A percentile compares a stretch with the other conserved stretches of the same genome.
Evolutionary conservation across 2,329 filamentous ascomycete genomes (phyloP).

Genomic region (Botryosphaeria dothidea): DNA sequence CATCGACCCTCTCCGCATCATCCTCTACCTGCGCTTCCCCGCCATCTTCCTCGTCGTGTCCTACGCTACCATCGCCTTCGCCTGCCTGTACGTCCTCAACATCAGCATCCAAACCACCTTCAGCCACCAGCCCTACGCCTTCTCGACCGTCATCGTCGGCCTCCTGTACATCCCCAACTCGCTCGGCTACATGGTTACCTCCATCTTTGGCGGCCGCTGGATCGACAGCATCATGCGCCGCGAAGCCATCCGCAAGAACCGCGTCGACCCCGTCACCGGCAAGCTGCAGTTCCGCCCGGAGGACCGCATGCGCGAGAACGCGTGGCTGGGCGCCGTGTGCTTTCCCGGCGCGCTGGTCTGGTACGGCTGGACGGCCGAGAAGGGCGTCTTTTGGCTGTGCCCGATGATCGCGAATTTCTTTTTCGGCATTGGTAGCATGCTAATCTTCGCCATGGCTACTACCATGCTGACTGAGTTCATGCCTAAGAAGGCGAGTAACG

Average conservation of each 20-base stretch:
- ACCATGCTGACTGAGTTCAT: constrained; percentile 46
- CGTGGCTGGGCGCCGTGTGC: constrained; percentile 38
- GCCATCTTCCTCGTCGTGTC: constrained; percentile 41
- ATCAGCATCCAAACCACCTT: constrained; percentile 41
- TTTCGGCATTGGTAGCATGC: constrained; percentile 42
- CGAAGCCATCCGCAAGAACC: constrained; percentile 38
- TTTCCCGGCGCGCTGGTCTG: constrained; percentile 39
- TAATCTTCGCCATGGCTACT: constrained; percentile 38
- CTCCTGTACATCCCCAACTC: constrained; percentile 41
- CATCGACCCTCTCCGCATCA: constrained; percentile 40
- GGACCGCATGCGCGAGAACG: constrained; percentile 44
- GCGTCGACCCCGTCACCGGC: constrained; percentile 35
- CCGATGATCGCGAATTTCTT: constrained; percentile 44
- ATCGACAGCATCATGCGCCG: constrained; percentile 43
- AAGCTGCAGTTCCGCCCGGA: constrained; percentile 37
- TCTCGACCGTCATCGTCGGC: constrained; percentile 38
- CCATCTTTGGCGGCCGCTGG: constrained; percentile 41
- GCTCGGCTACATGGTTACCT: constrained; percentile 37
- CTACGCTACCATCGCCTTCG: constrained; percentile 43
- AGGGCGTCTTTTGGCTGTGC: constrained; percentile 34
- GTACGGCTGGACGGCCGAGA: constrained; percentile 39
- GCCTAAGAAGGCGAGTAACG: constrained; percentile 36
- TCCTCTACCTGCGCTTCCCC: constrained; percentile 40
- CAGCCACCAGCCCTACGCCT: constrained; percentile 34
- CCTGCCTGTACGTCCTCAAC: constrained; percentile 41